Conservation (phyloP, 805 yeast species). For the Peterozyma xylosa region DNA sequence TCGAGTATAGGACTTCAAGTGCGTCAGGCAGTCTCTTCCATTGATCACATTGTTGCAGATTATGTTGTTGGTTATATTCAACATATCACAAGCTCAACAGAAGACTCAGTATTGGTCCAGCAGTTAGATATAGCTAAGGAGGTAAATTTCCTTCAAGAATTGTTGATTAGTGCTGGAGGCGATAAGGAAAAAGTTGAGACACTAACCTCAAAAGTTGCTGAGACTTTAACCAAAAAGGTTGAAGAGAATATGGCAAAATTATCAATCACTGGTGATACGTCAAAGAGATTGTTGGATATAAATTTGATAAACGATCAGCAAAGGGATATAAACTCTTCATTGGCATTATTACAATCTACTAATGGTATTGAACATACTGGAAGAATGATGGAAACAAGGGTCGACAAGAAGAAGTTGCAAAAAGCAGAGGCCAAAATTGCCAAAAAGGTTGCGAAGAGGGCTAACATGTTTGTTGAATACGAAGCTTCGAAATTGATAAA, state of each 20-base stretch:
- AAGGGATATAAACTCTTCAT: slow-evolving; percentile 67
- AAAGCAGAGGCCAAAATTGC: slow-evolving; percentile 97
- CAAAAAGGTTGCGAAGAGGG: slow-evolving; percentile 88
- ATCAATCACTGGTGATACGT: slow-evolving; percentile 77
- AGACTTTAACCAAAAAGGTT: slow-evolving; percentile 43
- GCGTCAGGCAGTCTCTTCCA: slow-evolving; percentile 77
- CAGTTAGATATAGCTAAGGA: slow-evolving; percentile 63
- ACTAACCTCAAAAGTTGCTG: slow-evolving; percentile 38
- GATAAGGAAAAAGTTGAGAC: slow-evolving; percentile 42
- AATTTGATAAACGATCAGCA: slow-evolving; percentile 64
- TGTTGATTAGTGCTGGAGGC: slow-evolving; percentile 83
- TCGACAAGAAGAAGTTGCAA: slow-evolving; percentile 92
- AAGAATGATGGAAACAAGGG: slow-evolving; percentile 86
- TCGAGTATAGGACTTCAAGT: slow-evolving; percentile 42
- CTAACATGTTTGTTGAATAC: slow-evolving; percentile 73
- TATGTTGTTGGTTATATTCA: slow-evolving; percentile 90
- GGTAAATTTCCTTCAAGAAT: slow-evolving; percentile 53
- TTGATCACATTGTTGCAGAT: slow-evolving; percentile 82
- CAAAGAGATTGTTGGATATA: slow-evolving; percentile 77
- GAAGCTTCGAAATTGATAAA: slow-evolving; percentile 89
- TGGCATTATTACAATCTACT: slow-evolving; percentile 70
- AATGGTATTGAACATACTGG: slow-evolving; percentile 89
- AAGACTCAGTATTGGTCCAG: slow-evolving; percentile 75
- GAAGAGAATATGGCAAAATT: slow-evolving; percentile 64
- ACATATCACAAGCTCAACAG: slow-evolving; percentile 69